Percentiles rank a stretch among this genome's conserved stretches.
Evolutionary conservation across 495 filamentous ascomycete genomes (phyloP).

Genomic region (Symbiotaphrina buchneri): DNA sequence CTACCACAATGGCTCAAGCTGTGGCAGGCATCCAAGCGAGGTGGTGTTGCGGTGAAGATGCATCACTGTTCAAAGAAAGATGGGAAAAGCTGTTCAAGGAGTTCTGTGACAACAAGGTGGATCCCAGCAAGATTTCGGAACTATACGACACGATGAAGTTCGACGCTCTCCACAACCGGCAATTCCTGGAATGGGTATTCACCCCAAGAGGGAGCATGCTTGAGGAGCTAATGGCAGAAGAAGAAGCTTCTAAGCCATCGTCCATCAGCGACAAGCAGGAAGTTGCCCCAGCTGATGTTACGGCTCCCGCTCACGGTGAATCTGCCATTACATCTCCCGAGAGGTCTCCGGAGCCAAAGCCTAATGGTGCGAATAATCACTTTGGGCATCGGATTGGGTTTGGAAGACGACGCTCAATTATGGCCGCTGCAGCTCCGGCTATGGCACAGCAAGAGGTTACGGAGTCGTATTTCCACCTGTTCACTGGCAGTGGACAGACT

Average conservation of each 20-base stretch:
- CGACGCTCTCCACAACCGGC: constrained; percentile 87
- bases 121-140: constrained; percentile 94
- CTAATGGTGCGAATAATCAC: too few relatives aligned
- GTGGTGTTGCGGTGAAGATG: constrained; percentile 94
- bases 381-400: too few relatives aligned
- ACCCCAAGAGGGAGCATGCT: too few relatives aligned
- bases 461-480: constrained; percentile 72
- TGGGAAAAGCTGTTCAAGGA: constrained; percentile 98
- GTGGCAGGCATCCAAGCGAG: constrained; percentile 55
- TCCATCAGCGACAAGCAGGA: too few relatives aligned
- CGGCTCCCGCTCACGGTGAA: too few relatives aligned
- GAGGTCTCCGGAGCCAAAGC: too few relatives aligned
- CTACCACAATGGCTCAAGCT: constrained; percentile 23
- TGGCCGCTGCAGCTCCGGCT: too few relatives aligned
- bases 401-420: too few relatives aligned
- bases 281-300: too few relatives aligned
- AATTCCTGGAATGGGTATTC: constrained; percentile 96
- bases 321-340: too few relatives aligned
- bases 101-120: constrained; percentile 95
- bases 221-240: too few relatives aligned
- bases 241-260: too few relatives aligned
- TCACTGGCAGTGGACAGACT: constrained; percentile 49
- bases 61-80: constrained; percentile 81
- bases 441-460: constrained; percentile 8
- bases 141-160: constrained; percentile 99